phyloP scores from a whole-genome alignment of 2,329 filamentous ascomycete species.

The Neonectria hederae region DNA sequence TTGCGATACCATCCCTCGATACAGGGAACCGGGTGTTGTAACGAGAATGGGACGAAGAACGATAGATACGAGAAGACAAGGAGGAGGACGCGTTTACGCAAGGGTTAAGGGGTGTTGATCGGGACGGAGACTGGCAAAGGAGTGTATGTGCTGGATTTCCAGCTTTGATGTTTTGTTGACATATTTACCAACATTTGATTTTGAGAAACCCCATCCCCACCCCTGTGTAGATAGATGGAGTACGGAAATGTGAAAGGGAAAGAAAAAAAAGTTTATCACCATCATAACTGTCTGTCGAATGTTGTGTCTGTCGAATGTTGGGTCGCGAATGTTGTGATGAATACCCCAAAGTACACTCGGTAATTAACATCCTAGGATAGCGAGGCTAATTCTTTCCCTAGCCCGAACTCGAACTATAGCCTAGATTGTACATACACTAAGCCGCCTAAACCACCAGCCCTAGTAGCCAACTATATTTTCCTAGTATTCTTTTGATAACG shows the following conservation, averaged over 20 bases:
- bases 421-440: too few species aligned
- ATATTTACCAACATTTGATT: conserved; percentile 19
- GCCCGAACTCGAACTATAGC: too few species aligned
- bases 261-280: conserved; percentile 20
- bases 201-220: conserved; percentile 15
- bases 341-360: neutral
- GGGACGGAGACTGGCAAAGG: conserved; percentile 12
- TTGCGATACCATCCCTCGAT: conserved; percentile 24
- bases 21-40: conserved; percentile 19
- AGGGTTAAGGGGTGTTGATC: conserved; percentile 11
- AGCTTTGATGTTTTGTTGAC: conserved; percentile 17
- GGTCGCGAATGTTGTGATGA: neutral
- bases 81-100: neutral
- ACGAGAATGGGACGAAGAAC: conserved; percentile 12
- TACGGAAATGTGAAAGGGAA: conserved; percentile 30
- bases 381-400: too few species aligned
- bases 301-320: too few species aligned
- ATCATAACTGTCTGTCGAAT: neutral
- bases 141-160: conserved; percentile 16
- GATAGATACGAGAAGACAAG: conserved; percentile 4
- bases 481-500: too few species aligned
- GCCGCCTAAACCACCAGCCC: too few species aligned
- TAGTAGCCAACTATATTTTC: too few species aligned
- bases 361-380: too few species aligned
- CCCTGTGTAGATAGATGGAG: conserved; percentile 37